Conservation (phyloP, 805 yeast species). For the Suhomyces faveliae region DNA sequence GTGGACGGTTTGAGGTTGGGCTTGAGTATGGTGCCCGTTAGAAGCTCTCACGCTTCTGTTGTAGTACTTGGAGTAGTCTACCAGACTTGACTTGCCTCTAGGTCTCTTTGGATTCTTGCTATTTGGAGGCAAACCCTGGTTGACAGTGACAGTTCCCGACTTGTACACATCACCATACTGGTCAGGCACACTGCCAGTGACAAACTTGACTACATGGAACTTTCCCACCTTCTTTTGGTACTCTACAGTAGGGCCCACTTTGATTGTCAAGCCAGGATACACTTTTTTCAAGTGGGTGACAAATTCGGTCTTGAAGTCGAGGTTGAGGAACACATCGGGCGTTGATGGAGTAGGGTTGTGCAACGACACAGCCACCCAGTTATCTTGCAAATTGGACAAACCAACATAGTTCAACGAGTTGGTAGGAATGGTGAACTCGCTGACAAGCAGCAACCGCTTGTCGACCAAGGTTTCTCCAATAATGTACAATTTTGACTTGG, state of each 20-base stretch:
- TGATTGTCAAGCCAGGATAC: constrained; percentile 57
- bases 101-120: constrained; percentile 77
- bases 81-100: constrained; percentile 44
- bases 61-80: constrained; percentile 44
- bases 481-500: constrained; percentile 60
- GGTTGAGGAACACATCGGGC: constrained; percentile 79
- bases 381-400: constrained; percentile 78
- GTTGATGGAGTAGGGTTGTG: constrained; percentile 45
- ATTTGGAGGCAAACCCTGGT: constrained; percentile 72
- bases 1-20: constrained; percentile 17
- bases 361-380: constrained; percentile 79
- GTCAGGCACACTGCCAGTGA: constrained; percentile 46
- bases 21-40: constrained; percentile 17
- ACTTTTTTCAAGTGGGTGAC: constrained; percentile 67
- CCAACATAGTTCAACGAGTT: constrained; percentile 59
- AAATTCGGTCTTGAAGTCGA: constrained; percentile 86
- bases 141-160: constrained; percentile 81
- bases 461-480: constrained; percentile 73
- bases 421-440: constrained; percentile 65
- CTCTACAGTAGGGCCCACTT: constrained; percentile 67
- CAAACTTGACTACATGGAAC: constrained; percentile 73
- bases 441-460: constrained; percentile 49
- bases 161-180: constrained; percentile 71
- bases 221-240: constrained; percentile 92
- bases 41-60: constrained; percentile 21